Conservation (phyloP, 2,329 filamentous ascomycete species). For the Ascochyta fabae region DNA sequence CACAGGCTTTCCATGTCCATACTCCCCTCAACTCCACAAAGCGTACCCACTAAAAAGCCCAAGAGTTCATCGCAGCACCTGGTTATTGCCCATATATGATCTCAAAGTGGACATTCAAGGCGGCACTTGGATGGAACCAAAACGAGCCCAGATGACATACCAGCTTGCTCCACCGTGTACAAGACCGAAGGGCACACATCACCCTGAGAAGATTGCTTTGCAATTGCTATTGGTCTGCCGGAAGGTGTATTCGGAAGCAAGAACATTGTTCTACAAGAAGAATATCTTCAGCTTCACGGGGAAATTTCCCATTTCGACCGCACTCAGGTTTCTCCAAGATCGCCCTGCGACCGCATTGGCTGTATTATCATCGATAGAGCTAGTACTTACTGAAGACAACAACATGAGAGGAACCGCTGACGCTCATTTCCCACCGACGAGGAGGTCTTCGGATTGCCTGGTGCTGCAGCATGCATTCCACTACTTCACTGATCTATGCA, state of each 20-base stretch:
- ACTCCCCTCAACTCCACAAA: conserved; percentile 11
- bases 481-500: conserved; percentile 32
- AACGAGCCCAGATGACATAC: conserved; percentile 29
- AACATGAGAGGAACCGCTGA: conserved; percentile 23
- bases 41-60: conserved; percentile 16
- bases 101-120: conserved; percentile 18
- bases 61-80: conserved; percentile 21
- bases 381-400: conserved; percentile 27
- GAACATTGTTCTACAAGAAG: conserved; percentile 29
- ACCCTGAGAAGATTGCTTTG: conserved; percentile 8
- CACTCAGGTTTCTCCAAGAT: conserved; percentile 32
- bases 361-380: conserved; percentile 23
- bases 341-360: conserved; percentile 21
- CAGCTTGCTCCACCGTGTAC: conserved; percentile 14
- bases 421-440: conserved; percentile 23
- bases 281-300: conserved; percentile 32
- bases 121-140: conserved; percentile 17
- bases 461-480: conserved; percentile 30
- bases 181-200: neutral
- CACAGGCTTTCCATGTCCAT: conserved; percentile 8
- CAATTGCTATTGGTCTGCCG: conserved; percentile 28
- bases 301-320: conserved; percentile 31
- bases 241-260: conserved; percentile 31
- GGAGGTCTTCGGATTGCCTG: conserved; percentile 23
- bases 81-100: conserved; percentile 27